These are phyloP conservation scores for Tilletia horrida DNA, from an alignment of 1,284 basidiomycete species.

Conservation along the genomic window DNA sequence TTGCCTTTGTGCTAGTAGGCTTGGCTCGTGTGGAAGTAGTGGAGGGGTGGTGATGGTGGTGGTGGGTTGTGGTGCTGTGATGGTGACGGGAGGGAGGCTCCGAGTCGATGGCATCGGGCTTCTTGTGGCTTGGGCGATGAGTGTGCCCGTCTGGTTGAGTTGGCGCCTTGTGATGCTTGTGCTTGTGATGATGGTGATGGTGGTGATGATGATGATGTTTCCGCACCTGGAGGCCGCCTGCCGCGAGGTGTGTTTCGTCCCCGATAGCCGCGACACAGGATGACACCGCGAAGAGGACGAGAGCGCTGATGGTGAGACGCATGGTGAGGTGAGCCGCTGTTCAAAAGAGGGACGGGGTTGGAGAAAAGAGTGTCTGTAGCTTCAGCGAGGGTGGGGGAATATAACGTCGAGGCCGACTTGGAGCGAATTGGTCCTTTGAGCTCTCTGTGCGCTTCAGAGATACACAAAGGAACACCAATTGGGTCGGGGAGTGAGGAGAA, in stretches of 20 bases:
- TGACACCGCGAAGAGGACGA: not conserved
- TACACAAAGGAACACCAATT: not conserved
- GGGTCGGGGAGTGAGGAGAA: not conserved
- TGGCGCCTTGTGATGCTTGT: not conserved
- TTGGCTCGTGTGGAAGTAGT: constrained; percentile 1
- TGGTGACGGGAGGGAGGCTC: constrained; percentile 3
- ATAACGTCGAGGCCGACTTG: too few species aligned
- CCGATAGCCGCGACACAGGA: not conserved
- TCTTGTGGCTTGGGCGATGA: not conserved
- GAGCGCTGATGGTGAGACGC: not conserved
- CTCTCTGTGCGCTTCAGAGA: not conserved
- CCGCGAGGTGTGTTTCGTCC: not conserved
- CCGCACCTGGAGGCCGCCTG: not conserved
- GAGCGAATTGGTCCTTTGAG: not conserved
- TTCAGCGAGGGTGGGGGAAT: not conserved
- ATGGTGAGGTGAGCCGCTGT: not conserved
- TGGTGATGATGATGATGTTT: constrained; percentile 12
- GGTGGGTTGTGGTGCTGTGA: constrained; percentile 9
- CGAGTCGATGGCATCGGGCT: not conserved
- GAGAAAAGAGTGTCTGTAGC: not conserved
- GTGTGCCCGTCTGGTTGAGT: not conserved
- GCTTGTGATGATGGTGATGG: not conserved
- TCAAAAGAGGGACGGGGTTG: not conserved
- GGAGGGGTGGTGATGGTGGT: constrained; percentile 30
- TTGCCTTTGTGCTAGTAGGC: constrained; percentile 1